Percentiles rank a stretch among this genome's conserved stretches.
phyloP scores from a whole-genome alignment of 2,329 filamentous ascomycete genomes.

The Neofusicoccum umdonicola region DNA sequence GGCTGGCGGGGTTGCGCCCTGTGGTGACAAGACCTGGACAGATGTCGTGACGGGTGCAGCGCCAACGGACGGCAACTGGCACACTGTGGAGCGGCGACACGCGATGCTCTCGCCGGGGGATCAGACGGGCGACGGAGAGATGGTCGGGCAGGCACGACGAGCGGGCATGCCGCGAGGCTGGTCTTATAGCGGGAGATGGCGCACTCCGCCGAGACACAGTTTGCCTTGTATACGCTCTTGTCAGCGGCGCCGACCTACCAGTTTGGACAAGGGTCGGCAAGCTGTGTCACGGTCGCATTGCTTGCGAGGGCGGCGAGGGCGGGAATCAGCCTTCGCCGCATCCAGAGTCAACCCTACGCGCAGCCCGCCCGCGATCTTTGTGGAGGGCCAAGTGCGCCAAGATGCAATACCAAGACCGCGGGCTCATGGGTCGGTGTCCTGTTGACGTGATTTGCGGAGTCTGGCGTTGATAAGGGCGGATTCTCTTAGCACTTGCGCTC shows the following conservation, averaged over 20 bases:
- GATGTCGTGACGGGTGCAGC: constrained; percentile 1
- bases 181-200: constrained; percentile 4
- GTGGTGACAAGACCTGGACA: neutral
- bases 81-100: neutral
- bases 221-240: neutral
- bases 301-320: neutral
- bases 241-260: constrained; percentile 1
- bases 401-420: constrained; percentile 1
- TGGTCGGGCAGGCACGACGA: neutral
- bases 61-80: neutral
- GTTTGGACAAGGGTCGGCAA: neutral
- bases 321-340: constrained; percentile 7
- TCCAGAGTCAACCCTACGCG: neutral
- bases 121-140: neutral
- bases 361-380: constrained; percentile 11
- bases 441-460: constrained; percentile 16
- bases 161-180: neutral
- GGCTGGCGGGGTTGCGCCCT: neutral
- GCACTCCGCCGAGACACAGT: neutral
- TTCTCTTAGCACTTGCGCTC: constrained; percentile 6
- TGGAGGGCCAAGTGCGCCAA: constrained; percentile 14
- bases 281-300: constrained; percentile 10
- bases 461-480: constrained; percentile 12
- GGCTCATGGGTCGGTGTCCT: neutral
- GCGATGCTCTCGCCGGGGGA: constrained; percentile 1